Base-by-base conservation (phyloP, 148 eudicot genomes). In the Polygonum aviculare region DNA sequence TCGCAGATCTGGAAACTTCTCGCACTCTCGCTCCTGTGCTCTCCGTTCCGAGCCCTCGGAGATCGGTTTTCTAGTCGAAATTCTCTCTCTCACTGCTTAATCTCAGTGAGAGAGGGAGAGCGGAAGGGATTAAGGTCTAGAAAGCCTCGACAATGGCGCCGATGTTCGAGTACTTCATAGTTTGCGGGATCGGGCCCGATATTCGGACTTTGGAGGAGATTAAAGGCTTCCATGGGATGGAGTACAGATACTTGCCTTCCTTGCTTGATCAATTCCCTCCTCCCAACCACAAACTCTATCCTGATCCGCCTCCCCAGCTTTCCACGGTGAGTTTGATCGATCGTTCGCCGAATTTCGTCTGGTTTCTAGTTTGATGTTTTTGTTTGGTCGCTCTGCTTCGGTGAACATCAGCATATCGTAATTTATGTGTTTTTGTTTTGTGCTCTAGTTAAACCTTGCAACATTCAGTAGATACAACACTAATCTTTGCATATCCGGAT, bases 261-360 rank as follows among this genome's bases (percentile, higher is more conserved):
- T 85, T 91, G 35, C 87, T 93, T 45, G 96, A 93, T 85, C 98
- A 90, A 77, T 93, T 82, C 55, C 97, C 97, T 80, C 87, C 93
- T 22, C 74, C 87, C 39, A 82, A 86, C 81, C 90, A 84, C 83
- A 72, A 90, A n/a, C 91, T 84, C 47, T 88, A 86, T 55, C 93
- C 93, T 73, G 90, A 90, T 1, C 96, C 96, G 10, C 96, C 98
- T 72, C 98, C 98, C 5, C 98, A 93, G 79, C 98, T 93, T 73
- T 85, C 98, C n/a, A 90, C 90, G 57, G 95, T 88, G 81, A 78
- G 88, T 76, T 22, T 22, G 69, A 12, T 38, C 67, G 22, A 35
- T 67, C 71, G 16, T 67, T 2, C 71, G 1, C 11, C 11, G 22
- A 12, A 67, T 67, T 65, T 65, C 44, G 71, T 67, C 44, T 15